phyloP scores from a whole-genome alignment of 2,329 filamentous ascomycete genomes.

The Hysterium pulicare region DNA sequence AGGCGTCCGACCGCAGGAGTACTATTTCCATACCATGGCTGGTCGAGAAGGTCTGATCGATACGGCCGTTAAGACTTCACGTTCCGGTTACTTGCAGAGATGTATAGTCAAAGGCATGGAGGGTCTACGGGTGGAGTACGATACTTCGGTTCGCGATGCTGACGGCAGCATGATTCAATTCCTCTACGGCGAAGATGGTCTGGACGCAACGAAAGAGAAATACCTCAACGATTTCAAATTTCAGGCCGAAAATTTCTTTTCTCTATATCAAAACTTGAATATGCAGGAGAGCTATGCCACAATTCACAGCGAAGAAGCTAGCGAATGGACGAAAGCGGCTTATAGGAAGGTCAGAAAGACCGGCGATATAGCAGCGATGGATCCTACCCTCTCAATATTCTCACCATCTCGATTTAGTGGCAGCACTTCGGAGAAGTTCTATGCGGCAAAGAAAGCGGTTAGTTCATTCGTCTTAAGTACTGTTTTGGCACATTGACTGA shows the following conservation, averaged over 20 bases:
- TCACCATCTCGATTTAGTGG: conserved; percentile 76
- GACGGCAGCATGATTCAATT: conserved; percentile 95
- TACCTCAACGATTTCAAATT: conserved; percentile 90
- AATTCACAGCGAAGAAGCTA: conserved; percentile 65
- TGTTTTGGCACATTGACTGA: conserved; percentile 3
- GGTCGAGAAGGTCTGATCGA: conserved; percentile 97
- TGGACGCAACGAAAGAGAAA: conserved; percentile 91
- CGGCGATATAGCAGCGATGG: conserved; percentile 62
- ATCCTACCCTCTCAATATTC: conserved; percentile 71
- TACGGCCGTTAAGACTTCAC: conserved; percentile 96
- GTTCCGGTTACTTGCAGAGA: conserved; percentile 92
- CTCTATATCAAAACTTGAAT: conserved; percentile 72
- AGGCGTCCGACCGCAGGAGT: conserved; percentile 93
- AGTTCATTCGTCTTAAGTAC: conserved; percentile 11
- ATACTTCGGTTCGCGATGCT: conserved; percentile 88
- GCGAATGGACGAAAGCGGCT: conserved; percentile 58
- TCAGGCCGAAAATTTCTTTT: conserved; percentile 78
- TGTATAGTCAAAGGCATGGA: conserved; percentile 99
- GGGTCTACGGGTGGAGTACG: conserved; percentile 86
- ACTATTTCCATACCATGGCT: conserved; percentile 99
- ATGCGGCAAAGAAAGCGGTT: conserved; percentile 62
- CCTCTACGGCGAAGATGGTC: conserved; percentile 91
- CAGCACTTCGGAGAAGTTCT: conserved; percentile 86
- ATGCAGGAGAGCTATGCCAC: conserved; percentile 55
- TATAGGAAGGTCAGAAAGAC: conserved; percentile 81